Conservation (phyloP, 768 basidiomycete species). For the Xanthoconium stramineum region DNA sequence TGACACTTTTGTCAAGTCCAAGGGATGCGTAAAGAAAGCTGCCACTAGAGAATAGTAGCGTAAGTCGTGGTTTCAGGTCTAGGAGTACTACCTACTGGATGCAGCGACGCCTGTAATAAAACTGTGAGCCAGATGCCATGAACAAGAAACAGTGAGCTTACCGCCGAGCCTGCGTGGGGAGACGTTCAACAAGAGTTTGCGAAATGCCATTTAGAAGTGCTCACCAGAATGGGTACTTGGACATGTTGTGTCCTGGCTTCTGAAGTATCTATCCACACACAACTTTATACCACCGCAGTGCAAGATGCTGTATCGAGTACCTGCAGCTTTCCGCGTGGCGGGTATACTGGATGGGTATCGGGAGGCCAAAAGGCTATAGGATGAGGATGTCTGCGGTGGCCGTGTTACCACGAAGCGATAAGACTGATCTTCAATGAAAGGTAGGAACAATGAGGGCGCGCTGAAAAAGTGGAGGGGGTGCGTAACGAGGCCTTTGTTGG, state of each 20-base stretch:
- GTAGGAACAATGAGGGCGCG: not conserved
- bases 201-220: slow-evolving; percentile 1
- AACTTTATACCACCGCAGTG: slow-evolving; percentile 18
- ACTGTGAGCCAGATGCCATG: slow-evolving; percentile 3
- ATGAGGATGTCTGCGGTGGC: slow-evolving; percentile 11
- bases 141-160: slow-evolving; percentile 22
- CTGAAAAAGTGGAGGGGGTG: slow-evolving; percentile 6
- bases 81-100: slow-evolving; percentile 46
- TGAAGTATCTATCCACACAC: not conserved
- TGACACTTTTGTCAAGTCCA: slow-evolving; percentile 85
- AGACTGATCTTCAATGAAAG: slow-evolving; percentile 1
- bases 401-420: slow-evolving; percentile 3
- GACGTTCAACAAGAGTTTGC: not conserved
- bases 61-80: not conserved
- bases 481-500: slow-evolving; percentile 5
- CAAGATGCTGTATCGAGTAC: slow-evolving; percentile 1
- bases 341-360: not conserved
- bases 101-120: slow-evolving; percentile 53
- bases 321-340: slow-evolving; percentile 10
- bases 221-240: slow-evolving; percentile 33
- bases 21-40: slow-evolving; percentile 75
- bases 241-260: slow-evolving; percentile 19
- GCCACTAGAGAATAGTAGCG: slow-evolving; percentile 51
- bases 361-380: slow-evolving; percentile 21
- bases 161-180: slow-evolving; percentile 55